Percentiles rank a stretch among this genome's conserved stretches.
phyloP scores from a whole-genome alignment of 2,329 filamentous ascomycete genomes.

The Trichophaea hybrida region DNA sequence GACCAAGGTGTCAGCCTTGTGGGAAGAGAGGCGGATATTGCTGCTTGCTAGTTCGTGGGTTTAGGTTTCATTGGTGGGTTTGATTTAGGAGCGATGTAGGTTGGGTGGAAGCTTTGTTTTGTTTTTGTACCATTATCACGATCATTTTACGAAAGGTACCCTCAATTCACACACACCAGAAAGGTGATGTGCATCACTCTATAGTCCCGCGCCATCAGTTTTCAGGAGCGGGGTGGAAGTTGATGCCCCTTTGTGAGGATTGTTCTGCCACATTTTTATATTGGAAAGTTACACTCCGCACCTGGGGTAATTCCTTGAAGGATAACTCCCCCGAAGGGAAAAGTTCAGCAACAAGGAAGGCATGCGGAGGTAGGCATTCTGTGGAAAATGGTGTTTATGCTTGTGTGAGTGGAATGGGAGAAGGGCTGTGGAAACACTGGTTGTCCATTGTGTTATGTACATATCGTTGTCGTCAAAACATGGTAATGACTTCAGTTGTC shows the following conservation, averaged over 20 bases:
- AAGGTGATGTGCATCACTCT: constrained; percentile 2
- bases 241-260: neutral
- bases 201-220: constrained; percentile 7
- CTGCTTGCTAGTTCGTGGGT: too few species aligned
- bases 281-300: constrained; percentile 5
- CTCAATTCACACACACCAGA: neutral
- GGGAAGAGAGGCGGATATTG: neutral
- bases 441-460: neutral
- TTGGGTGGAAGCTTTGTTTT: too few species aligned
- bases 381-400: neutral
- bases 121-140: too few species aligned
- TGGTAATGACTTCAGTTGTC: neutral
- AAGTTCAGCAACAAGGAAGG: constrained; percentile 4
- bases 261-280: neutral
- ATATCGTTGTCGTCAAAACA: neutral
- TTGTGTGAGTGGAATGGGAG: neutral
- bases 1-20: neutral
- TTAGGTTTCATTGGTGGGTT: too few species aligned
- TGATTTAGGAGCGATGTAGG: too few species aligned
- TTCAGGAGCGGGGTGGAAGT: constrained; percentile 8
- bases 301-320: constrained; percentile 4
- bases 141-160: too few species aligned
- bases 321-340: constrained; percentile 3
- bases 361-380: constrained; percentile 6
- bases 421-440: neutral